Percentiles rank a stretch among this genome's conserved stretches.
These are phyloP conservation scores for Trifolium dubium DNA, from an alignment of 306 rosid species.

Conservation along the genomic window DNA sequence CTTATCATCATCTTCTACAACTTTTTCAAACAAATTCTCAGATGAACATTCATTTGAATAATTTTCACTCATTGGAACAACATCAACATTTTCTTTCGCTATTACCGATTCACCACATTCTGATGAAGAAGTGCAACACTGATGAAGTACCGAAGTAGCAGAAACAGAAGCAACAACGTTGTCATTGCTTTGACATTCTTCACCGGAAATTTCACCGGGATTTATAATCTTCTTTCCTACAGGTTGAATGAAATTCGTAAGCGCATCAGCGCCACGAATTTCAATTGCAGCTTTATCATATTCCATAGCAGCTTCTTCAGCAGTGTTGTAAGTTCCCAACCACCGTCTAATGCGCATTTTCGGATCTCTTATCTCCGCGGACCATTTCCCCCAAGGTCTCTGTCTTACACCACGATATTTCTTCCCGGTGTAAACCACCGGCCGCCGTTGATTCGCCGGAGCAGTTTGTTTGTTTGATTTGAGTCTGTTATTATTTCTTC, in stretches of 20 bases:
- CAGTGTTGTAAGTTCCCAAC: constrained; percentile 90
- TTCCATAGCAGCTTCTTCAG: constrained; percentile 91
- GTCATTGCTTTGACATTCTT: constrained; percentile 1
- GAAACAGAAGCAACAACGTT: constrained; percentile 66
- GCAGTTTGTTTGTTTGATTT: neutral
- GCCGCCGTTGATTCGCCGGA: constrained; percentile 29
- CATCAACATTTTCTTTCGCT: neutral
- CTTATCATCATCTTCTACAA: constrained; percentile 38
- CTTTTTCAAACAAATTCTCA: constrained; percentile 44
- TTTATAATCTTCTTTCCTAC: constrained; percentile 17
- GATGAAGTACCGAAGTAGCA: constrained; percentile 71
- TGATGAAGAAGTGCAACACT: constrained; percentile 37
- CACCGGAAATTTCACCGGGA: constrained; percentile 28
- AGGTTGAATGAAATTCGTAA: constrained; percentile 72
- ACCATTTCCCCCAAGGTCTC: constrained; percentile 99
- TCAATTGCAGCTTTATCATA: constrained; percentile 94
- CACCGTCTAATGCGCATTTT: constrained; percentile 73
- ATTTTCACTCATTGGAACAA: constrained; percentile 2
- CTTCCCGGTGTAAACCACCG: constrained; percentile 42
- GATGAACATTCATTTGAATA: constrained; percentile 38
- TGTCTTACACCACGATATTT: constrained; percentile 95
- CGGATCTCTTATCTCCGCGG: constrained; percentile 96
- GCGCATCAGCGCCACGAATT: constrained; percentile 86
- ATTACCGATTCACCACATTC: constrained; percentile 61
- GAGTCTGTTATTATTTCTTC: neutral